Evolutionary conservation across 2,329 filamentous ascomycete genomes (phyloP), one percentile per base, ranked within the genome.

Genomic region (Zasmidium citrigriseum): DNA sequence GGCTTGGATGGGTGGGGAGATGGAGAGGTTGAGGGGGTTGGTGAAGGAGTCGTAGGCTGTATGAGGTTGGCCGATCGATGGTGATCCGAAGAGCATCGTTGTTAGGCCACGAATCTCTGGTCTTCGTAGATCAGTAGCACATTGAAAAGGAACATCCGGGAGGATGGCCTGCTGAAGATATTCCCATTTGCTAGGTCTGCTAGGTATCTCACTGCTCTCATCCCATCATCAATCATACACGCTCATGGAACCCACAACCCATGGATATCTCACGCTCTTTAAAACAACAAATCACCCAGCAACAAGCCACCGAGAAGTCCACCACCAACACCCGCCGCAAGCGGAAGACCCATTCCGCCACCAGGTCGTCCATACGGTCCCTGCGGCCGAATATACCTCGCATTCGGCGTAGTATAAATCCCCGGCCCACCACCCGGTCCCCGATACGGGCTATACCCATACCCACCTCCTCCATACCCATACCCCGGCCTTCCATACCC

Each of bases 331-430:
- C 34, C 34, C 4, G 34, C 34, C 2, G 79, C 79, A 23, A 81
- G 57, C 7, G 80, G 81, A 59, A 76, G 64, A 0, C 79, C 78
- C 14, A 77, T 77, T 14, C 78, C 78, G 0, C 78, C 78, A 16
- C 78, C 77, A 23, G 77, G 77, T 53, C 80, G 65, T 0, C 68
- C 70, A 64, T 86, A 86, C 24, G 79, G 77, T 24, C 72, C 69
- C 16, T 66, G 67, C 1, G 83, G 83, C 46, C 82, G 75, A 44
- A 82, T 71, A 64, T 77, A 84, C 52, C 79, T 70, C 5, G 77
- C 77, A 66, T 80, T 79, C 2, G 78, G 78, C 55, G 77, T 76
- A 18, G 72, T 72, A 67, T 83, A 85, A 41, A 69, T 62, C 20
- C 68, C 69, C 24, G 64, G 57, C 5, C 47, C 52, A 22, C 56